Evolutionary conservation across 495 filamentous ascomycete genomes (phyloP).

Genomic region (Aspergillus cristatus): DNA sequence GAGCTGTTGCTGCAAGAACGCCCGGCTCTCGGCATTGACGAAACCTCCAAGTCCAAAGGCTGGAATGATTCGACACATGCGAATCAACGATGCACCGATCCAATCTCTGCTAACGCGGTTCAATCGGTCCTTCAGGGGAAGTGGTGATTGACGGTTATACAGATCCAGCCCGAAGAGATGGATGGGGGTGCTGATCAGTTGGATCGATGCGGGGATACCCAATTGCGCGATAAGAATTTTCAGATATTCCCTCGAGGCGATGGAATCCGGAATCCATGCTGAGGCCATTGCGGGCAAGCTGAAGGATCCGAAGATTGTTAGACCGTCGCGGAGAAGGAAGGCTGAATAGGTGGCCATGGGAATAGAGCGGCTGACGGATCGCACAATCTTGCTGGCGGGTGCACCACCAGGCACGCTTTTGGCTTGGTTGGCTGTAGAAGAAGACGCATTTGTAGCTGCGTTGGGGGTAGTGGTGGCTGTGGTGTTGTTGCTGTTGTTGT

Average conservation of each 20-base stretch:
- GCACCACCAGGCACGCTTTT: constrained; percentile 23
- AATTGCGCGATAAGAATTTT: constrained; percentile 58
- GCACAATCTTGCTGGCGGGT: constrained; percentile 15
- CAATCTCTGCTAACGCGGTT: constrained; percentile 61
- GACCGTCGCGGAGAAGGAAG: constrained; percentile 68
- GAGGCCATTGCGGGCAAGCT: constrained; percentile 53
- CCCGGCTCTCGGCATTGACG: constrained; percentile 54
- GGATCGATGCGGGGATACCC: constrained; percentile 64
- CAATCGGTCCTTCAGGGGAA: constrained; percentile 46
- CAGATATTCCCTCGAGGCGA: constrained; percentile 25
- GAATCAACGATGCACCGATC: constrained; percentile 57
- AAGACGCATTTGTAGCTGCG: constrained; percentile 9
- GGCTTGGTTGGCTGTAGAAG: constrained; percentile 22
- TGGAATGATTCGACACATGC: constrained; percentile 79
- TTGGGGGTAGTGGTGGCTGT: constrained; percentile 32
- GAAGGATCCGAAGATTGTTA: constrained; percentile 86
- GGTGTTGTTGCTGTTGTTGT: constrained; percentile 32
- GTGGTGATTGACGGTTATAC: constrained; percentile 55
- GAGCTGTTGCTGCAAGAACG: constrained; percentile 23
- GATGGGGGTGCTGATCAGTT: constrained; percentile 71
- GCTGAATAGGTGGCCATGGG: constrained; percentile 41
- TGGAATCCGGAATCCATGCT: constrained; percentile 24
- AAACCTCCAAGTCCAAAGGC: constrained; percentile 88
- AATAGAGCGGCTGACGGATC: constrained; percentile 43
- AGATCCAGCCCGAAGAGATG: constrained; percentile 79